Base-by-base conservation (phyloP, 495 filamentous ascomycete species). In the Xylaria grammica region DNA sequence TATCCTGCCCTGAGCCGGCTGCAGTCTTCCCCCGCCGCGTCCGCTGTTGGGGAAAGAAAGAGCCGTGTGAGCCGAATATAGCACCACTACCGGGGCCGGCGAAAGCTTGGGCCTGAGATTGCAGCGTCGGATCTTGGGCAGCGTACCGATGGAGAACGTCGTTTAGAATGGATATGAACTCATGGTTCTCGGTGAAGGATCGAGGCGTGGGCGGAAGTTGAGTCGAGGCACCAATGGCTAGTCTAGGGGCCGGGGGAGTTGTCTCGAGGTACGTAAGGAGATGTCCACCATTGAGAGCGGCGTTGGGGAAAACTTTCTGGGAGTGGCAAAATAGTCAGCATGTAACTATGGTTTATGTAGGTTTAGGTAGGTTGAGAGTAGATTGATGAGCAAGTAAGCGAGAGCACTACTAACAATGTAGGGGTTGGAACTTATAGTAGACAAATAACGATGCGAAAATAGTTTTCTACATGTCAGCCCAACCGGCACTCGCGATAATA, bases 51-150 rank as follows among this genome's bases (percentile, higher is more conserved):
- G 85, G 78, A 69, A 90, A 84, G 66, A 92, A 83, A 27, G 84
- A 84, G 5, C 89, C 90, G 6, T 87, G 87, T 10, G 82, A 84
- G 46, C 85, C 88, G 24, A 93, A 79, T 36, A 84, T 87, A 30
- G 90, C 86, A 7, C 93, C 94, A 13, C 93, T 93, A 13, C 88
- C 86, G 0, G 89, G 88, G 0, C 91, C 92, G 9, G 90, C 90
- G 76, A 95, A 91, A 1, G 89, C 89, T 42, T 86, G 82, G 2
- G 94, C 94, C 72, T 96, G 91, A 7, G 87, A 82, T 65, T 88
- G 81, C 4, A 96, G 85, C 29, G 81, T 79, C 0, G 90, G 90
- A 67, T 97, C 95, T 40, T 88, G 70, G 60, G 83, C 75, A 7
- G 91, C 94, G 71, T 97, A 79, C 45, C 87, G 69, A 15, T 82